Conservation (phyloP, 2,329 filamentous ascomycete species). For the Pseudocercospora pini-densiflorae region DNA sequence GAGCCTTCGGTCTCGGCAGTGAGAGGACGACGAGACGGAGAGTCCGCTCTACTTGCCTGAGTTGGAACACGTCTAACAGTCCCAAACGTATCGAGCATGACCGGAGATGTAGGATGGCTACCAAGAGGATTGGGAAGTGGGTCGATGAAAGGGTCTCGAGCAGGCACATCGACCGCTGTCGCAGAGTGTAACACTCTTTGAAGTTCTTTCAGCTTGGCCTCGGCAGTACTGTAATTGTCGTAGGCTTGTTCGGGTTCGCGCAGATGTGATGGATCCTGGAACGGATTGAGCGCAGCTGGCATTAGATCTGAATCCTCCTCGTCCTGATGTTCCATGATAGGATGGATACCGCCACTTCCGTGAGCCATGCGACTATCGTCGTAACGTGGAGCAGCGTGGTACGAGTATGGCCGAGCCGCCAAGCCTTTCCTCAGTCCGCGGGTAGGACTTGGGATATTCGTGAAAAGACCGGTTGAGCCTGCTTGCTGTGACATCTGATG, state of each 20-base stretch:
- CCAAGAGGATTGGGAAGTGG: constrained; percentile 42
- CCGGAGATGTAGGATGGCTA: constrained; percentile 40
- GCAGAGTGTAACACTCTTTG: constrained; percentile 21
- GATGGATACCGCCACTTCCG: constrained; percentile 47
- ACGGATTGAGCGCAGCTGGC: constrained; percentile 40
- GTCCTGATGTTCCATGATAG: constrained; percentile 29
- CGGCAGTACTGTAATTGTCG: constrained; percentile 20
- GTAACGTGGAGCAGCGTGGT: constrained; percentile 48
- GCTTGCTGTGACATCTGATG: constrained; percentile 32
- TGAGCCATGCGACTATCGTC: constrained; percentile 56
- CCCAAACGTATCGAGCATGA: constrained; percentile 18
- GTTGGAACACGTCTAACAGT: constrained; percentile 36
- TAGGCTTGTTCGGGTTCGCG: constrained; percentile 25
- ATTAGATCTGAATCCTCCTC: constrained; percentile 22
- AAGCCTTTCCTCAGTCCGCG: constrained; percentile 51
- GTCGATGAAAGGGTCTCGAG: constrained; percentile 47
- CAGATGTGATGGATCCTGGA: constrained; percentile 43
- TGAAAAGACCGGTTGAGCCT: constrained; percentile 52
- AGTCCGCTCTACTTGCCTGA: constrained; percentile 23
- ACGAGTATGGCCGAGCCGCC: constrained; percentile 42
- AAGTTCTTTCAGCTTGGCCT: constrained; percentile 25
- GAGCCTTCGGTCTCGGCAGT: constrained; percentile 28
- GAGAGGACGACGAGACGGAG: constrained; percentile 25
- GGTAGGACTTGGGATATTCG: constrained; percentile 55
- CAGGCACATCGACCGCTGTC: constrained; percentile 7